Conservation (phyloP, 1,284 basidiomycete species). For the Termitomyces sp. region DNA sequence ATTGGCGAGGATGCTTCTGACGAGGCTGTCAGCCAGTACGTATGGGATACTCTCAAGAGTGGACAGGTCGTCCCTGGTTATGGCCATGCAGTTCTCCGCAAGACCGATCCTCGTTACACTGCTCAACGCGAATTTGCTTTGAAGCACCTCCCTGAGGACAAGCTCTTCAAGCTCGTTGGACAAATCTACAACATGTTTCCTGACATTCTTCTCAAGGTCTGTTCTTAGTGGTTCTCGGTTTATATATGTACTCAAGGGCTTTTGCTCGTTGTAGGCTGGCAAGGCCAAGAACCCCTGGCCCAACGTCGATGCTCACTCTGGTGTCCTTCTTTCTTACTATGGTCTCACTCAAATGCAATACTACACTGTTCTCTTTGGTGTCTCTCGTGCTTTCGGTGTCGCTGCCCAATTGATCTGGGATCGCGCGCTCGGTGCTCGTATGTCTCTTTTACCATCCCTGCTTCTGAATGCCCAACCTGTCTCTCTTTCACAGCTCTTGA, state of each 20-base stretch:
- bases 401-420: constrained; percentile 92
- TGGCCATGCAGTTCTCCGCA: constrained; percentile 94
- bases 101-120: constrained; percentile 96
- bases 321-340: constrained; percentile 89
- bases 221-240: neutral
- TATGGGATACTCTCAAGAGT: constrained; percentile 87
- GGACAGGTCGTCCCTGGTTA: constrained; percentile 94
- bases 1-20: constrained; percentile 80
- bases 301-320: constrained; percentile 97
- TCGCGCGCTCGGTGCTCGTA: constrained; percentile 89
- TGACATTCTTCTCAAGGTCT: constrained; percentile 81
- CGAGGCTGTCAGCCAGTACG: constrained; percentile 86
- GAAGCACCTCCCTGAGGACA: constrained; percentile 84
- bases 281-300: constrained; percentile 94
- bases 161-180: constrained; percentile 89
- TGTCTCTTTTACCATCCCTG: constrained; percentile 29
- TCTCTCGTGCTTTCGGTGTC: constrained; percentile 90
- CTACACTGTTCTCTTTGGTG: constrained; percentile 97
- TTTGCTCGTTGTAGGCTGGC: constrained; percentile 53
- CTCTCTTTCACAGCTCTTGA: constrained; percentile 57
- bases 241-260: neutral
- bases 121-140: constrained; percentile 93
- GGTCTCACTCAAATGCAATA: constrained; percentile 87
- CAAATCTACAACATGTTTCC: constrained; percentile 94
- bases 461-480: constrained; percentile 4